Conservation (phyloP, 495 filamentous ascomycete genomes). For the Elaphomyces granulatus region DNA sequence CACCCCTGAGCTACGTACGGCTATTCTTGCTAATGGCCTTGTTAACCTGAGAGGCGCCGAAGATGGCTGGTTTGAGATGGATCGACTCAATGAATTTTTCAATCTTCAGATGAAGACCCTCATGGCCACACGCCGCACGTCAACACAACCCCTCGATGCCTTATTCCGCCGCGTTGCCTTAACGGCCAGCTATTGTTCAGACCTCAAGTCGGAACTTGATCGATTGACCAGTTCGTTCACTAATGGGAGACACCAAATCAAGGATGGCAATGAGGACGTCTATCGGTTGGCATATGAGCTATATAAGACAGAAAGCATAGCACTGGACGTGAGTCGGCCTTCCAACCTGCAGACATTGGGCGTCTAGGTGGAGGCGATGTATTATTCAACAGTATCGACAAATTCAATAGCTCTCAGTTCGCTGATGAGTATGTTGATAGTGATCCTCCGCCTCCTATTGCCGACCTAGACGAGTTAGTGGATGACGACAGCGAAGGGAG, state of each 20-base stretch:
- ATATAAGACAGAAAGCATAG: no score
- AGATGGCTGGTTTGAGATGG: conserved; percentile 2
- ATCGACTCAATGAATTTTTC: conserved; percentile 4
- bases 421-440: no score
- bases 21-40: conserved; percentile 7
- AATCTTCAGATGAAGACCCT: conserved; percentile 4
- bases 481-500: no score
- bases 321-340: no score
- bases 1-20: conserved; percentile 2
- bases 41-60: not conserved
- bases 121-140: conserved; percentile 1
- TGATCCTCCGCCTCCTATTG: no score
- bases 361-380: no score
- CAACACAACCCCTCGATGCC: not conserved
- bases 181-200: not conserved
- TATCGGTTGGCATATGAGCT: no score
- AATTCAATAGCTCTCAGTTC: no score
- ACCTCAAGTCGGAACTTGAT: not conserved
- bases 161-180: not conserved
- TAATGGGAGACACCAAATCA: not conserved
- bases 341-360: no score
- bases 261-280: not conserved
- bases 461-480: no score
- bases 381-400: no score
- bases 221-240: not conserved